Conservation (phyloP, 2,329 filamentous ascomycete genomes). For the Xylariaceae sp. region DNA sequence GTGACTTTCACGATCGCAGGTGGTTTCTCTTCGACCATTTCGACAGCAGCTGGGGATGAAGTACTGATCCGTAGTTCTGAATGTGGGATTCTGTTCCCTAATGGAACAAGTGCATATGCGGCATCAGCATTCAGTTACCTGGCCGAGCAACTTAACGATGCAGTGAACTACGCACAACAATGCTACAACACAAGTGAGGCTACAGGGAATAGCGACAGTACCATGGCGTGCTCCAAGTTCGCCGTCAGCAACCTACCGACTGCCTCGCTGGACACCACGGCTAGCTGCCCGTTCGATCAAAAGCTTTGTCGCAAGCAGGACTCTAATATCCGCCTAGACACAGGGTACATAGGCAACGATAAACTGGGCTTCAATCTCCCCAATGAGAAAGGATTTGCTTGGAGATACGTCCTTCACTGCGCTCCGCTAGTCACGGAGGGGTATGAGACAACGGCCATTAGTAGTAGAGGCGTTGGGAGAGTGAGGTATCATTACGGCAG, state of each 20-base stretch:
- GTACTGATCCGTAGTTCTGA: slow-evolving; percentile 8
- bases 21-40: slow-evolving; percentile 17
- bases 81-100: slow-evolving; percentile 3
- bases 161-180: slow-evolving; percentile 15
- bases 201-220: background rate
- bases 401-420: slow-evolving; percentile 14
- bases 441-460: background rate
- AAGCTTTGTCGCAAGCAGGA: slow-evolving; percentile 7
- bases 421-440: slow-evolving; percentile 13
- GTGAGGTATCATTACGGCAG: background rate
- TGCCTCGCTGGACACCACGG: background rate
- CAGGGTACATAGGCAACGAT: slow-evolving; percentile 15
- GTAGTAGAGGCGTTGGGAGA: background rate
- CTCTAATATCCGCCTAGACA: background rate
- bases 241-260: background rate
- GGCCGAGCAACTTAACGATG: slow-evolving; percentile 5
- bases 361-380: slow-evolving; percentile 15
- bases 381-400: slow-evolving; percentile 2
- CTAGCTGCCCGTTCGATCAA: slow-evolving; percentile 12
- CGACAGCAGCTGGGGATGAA: slow-evolving; percentile 12
- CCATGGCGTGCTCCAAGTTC: slow-evolving; percentile 11
- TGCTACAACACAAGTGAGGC: slow-evolving; percentile 7
- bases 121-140: background rate
- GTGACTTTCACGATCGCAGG: slow-evolving; percentile 13
- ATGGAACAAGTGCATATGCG: background rate